Base-by-base conservation (phyloP, 1,284 basidiomycete species). In the Rhodotorula sp. region DNA sequence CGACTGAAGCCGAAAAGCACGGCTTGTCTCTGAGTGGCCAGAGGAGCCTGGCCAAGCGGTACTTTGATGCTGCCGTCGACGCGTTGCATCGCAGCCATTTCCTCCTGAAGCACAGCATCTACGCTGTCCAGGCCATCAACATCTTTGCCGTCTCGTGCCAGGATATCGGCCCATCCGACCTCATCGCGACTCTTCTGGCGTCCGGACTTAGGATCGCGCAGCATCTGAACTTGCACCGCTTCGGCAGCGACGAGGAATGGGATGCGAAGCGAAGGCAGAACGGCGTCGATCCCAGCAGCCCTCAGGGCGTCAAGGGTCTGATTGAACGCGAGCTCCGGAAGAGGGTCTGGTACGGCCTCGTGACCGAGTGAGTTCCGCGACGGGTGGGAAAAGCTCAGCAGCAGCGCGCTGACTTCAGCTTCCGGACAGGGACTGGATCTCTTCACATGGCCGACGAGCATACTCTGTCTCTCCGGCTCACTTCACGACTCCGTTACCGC, bases 281-380 rank as follows among this genome's bases (percentile, higher is more conserved):
- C 50, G 72, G 72, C 5, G 49, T 71, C 52, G 72, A 70, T 18
- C 68, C 72, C n/a, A 48, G 50, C 54, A 73, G 66, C 47, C 60
- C 60, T n/a, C 45, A 45, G 26, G 72, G 66, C 6, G 60, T 72
- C 61, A 72, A 76, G 49, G 65, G 64, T 2, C 18, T 74, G 23
- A 67, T 76, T n/a, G 67, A 73, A 50, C 56, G 74, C 21, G 74
- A 76, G 60, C 38, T 76, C 3, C 58, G 72, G 26, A 76, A 76
- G 31, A 57, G 74, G 21, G 38, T 76, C n/a, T 76, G 72, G 72
- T 74, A 69, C 26, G 61, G 65, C 10, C 47, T 76, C 2, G 43
- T 60, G 18, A 66, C 54, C 64, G 74, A 75, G 73, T 70, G 21
- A 21, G 64, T 54, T n/a, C 2, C 5, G 7, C 34, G n/a, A 23